phyloP scores from a whole-genome alignment of 495 filamentous ascomycete genomes.

The Neurospora intermedia region DNA sequence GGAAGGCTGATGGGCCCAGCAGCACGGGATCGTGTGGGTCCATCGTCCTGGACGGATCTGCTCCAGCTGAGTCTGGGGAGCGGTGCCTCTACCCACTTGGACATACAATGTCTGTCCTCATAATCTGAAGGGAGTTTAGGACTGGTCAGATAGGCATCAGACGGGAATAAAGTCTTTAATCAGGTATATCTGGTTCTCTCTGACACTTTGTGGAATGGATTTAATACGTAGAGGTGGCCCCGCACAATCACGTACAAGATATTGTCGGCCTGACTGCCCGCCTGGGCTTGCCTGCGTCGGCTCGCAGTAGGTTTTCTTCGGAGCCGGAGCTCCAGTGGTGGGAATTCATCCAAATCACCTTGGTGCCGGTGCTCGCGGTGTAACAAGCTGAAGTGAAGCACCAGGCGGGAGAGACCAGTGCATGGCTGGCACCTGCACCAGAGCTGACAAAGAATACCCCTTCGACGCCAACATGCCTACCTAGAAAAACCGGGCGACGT shows the following conservation, averaged over 20 bases:
- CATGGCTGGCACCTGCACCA: neutral
- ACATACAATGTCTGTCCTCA: neutral
- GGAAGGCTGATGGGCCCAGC: neutral
- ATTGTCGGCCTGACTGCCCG: neutral
- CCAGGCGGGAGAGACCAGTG: neutral
- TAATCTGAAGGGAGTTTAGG: neutral
- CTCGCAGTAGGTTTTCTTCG: neutral
- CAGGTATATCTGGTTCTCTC: neutral
- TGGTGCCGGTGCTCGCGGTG: neutral
- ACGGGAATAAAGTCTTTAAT: neutral
- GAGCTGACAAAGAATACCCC: neutral
- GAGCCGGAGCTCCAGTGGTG: neutral
- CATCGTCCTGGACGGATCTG: neutral
- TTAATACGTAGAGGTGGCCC: neutral
- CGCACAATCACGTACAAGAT: neutral
- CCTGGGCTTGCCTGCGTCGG: neutral
- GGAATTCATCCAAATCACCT: neutral
- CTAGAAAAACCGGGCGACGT: neutral
- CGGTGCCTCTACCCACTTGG: neutral
- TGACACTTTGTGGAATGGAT: neutral
- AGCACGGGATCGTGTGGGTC: neutral
- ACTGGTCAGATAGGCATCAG: neutral
- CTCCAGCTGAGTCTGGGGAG: neutral
- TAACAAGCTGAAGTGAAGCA: neutral
- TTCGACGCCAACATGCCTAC: neutral